These are phyloP conservation scores for Ogataea chonburiensis DNA, from an alignment of 805 yeast genomes.

Conservation along the genomic window DNA sequence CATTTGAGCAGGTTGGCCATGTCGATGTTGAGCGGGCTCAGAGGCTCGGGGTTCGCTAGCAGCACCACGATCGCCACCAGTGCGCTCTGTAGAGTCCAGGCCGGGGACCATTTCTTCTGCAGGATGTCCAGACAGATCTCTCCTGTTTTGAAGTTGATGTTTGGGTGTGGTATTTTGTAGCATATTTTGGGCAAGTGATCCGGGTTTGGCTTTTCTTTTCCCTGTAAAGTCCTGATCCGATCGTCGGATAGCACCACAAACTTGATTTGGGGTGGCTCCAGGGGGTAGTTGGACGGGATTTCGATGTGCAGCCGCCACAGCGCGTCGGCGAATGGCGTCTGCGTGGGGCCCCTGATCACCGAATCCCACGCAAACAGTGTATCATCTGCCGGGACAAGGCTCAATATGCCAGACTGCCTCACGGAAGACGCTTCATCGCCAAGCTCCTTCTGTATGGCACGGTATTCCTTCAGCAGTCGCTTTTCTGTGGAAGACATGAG, in stretches of 20 bases:
- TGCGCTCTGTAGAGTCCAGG: conserved; percentile 60
- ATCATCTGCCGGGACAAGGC: conserved; percentile 43
- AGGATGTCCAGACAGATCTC: conserved; percentile 71
- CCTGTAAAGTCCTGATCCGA: conserved; percentile 9
- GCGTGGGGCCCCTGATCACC: conserved; percentile 48
- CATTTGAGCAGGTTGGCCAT: conserved; percentile 57
- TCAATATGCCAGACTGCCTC: conserved; percentile 34
- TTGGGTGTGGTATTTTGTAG: conserved; percentile 45
- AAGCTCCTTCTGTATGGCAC: conserved; percentile 32
- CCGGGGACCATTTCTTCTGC: conserved; percentile 66
- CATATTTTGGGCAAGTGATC: conserved; percentile 13
- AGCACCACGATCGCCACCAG: conserved; percentile 58
- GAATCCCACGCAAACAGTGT: conserved; percentile 52
- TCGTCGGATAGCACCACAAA: conserved; percentile 34
- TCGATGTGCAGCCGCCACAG: conserved; percentile 49
- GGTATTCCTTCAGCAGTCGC: conserved; percentile 39
- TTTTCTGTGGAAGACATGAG: conserved; percentile 29
- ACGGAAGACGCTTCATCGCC: conserved; percentile 20
- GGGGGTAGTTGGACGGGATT: conserved; percentile 53
- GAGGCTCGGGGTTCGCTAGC: conserved; percentile 64
- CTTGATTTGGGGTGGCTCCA: conserved; percentile 53
- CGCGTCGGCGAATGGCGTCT: conserved; percentile 52
- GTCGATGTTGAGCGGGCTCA: conserved; percentile 70
- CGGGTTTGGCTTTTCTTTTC: not conserved
- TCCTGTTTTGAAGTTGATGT: conserved; percentile 53